Conservation (phyloP, 2,329 filamentous ascomycete genomes). For the Tolypocladium nubicola region DNA sequence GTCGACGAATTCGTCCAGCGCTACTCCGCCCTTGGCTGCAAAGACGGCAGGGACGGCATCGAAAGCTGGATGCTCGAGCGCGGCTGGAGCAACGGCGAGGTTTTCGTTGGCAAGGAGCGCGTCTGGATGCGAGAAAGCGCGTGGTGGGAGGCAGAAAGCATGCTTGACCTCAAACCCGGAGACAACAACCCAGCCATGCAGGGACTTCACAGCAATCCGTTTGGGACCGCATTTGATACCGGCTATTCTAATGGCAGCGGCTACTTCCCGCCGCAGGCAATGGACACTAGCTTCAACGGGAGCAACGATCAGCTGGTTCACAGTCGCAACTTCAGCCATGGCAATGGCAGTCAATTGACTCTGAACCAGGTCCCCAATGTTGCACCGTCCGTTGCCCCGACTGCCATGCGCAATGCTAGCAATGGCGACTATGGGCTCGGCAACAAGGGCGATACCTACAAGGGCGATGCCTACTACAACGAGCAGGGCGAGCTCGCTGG, state of each 20-base stretch:
- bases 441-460: conserved; percentile 68
- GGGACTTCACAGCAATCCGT: conserved; percentile 34
- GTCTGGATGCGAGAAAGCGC: conserved; percentile 91
- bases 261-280: conserved; percentile 57
- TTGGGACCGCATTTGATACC: conserved; percentile 46
- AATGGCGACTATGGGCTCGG: conserved; percentile 85
- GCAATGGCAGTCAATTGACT: conserved; percentile 45
- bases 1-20: conserved; percentile 81
- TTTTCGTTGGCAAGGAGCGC: conserved; percentile 79
- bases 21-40: conserved; percentile 75
- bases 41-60: conserved; percentile 82
- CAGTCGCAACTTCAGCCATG: conserved; percentile 44
- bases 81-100: conserved; percentile 97
- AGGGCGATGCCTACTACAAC: conserved; percentile 66
- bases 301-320: conserved; percentile 65
- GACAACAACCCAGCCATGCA: conserved; percentile 25
- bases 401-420: conserved; percentile 43
- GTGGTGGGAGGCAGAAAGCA: conserved; percentile 97
- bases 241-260: conserved; percentile 60
- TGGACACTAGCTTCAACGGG: conserved; percentile 50
- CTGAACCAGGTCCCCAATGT: conserved; percentile 26
- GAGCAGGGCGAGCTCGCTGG: conserved; percentile 57
- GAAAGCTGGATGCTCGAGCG: conserved; percentile 90
- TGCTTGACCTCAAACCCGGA: conserved; percentile 78
- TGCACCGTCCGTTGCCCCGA: conserved; percentile 52